Conservation (phyloP, 257 asterid genomes). For the Anisodus tanguticus region DNA sequence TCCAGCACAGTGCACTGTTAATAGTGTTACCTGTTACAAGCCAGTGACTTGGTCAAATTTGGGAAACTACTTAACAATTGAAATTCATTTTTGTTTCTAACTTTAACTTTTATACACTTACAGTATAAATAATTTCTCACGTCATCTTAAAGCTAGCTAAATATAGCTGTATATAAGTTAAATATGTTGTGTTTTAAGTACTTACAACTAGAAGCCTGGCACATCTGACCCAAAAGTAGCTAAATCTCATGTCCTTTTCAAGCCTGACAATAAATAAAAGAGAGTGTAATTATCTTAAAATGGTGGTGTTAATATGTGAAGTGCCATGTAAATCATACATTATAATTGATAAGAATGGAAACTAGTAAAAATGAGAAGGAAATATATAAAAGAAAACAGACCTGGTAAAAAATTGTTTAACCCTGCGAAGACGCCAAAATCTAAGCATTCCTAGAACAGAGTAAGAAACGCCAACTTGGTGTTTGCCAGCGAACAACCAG, state of each 20-base stretch:
- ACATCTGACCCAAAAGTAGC: constrained; percentile 93
- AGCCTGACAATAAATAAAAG: constrained; percentile 55
- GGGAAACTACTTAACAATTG: not conserved
- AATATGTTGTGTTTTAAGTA: not conserved
- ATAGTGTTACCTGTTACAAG: constrained; percentile 65
- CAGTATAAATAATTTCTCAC: too few species aligned
- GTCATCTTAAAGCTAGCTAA: too few species aligned
- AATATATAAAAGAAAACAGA: not conserved
- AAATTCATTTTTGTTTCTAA: too few species aligned
- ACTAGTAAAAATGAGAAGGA: not conserved
- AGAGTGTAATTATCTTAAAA: not conserved
- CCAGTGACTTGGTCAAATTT: not conserved
- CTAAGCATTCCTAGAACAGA: constrained; percentile 83
- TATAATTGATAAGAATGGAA: not conserved
- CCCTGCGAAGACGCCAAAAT: constrained; percentile 93
- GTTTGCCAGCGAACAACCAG: constrained; percentile 66
- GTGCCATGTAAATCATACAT: not conserved
- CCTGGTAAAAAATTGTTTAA: constrained; percentile 83
- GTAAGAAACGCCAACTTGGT: constrained; percentile 58
- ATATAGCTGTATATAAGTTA: not conserved
- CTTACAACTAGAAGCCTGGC: constrained; percentile 89
- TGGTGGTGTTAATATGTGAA: not conserved
- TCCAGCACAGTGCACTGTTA: constrained; percentile 84
- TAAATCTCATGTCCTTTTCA: constrained; percentile 91
- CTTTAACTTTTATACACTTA: too few species aligned